Base-by-base conservation (phyloP, 306 rosid species). In the Quillaja saponaria region DNA sequence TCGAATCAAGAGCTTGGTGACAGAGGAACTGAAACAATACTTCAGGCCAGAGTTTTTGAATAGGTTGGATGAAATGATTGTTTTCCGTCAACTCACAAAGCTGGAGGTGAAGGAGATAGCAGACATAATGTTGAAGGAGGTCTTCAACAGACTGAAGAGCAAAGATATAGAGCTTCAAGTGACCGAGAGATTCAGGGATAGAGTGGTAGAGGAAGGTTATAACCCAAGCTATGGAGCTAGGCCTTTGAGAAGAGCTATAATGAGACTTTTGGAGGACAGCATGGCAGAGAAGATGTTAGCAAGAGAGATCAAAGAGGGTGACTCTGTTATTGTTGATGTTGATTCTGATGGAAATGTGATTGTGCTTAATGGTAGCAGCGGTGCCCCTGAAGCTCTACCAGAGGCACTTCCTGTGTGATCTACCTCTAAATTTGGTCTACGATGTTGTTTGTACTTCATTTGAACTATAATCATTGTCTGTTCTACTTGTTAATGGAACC, bases 241-340 rank as follows among this genome's bases (percentile, higher is more conserved):
- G 81, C 97, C 97, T 48, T 69, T 91, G 35, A 81, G 97, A 80
- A 85, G 97, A 76, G 97, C 97, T 46, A 91, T 91, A 49, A 91
- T 91, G 97, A 78, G 96, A 62, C 96, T 91, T 38, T 77, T 91
- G 86, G 97, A 91, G 80, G 96, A 91, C 75, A 85, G 96, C 81
- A 91, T 91, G 97, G 97, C 96, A 3, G 97, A 91, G 82, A 91
- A 91, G 96, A 87, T 91, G 96, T 96, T 91, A 47, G 81, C 96
- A 1, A 76, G 97, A 63, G 97, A 87, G 79, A 91, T 91, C 67
- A 87, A 87, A 51, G 97, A 85, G 78, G 97, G 97, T 0, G 97
- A 91, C 68, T 91, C 95, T 0, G 95, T 88, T 45, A 91, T 88
- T n/a, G 96, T 88, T 53, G 97, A 91, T 55, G 88, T 86, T 0